Evolutionary conservation across 2,329 filamentous ascomycete species (phyloP).

Genomic region (Penicillium polonicum): DNA sequence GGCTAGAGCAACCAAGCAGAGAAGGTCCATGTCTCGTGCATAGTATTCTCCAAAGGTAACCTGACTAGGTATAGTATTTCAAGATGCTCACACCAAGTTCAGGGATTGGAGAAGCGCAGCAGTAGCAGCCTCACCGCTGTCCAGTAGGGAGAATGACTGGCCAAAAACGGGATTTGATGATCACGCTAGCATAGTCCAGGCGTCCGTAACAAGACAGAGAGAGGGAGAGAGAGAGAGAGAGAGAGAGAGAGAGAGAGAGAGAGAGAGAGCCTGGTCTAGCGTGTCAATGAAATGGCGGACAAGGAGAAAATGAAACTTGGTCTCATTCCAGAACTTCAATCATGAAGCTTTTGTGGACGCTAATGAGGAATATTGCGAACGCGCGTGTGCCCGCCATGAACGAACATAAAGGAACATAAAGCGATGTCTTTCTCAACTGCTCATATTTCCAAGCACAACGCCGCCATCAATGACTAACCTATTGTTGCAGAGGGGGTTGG

Average conservation of each 20-base stretch:
- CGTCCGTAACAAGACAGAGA: not conserved
- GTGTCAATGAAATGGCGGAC: slow-evolving; percentile 9
- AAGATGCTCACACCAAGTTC: slow-evolving; percentile 25
- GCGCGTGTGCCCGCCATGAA: slow-evolving; percentile 19
- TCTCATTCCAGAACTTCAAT: slow-evolving; percentile 33
- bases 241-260: not conserved
- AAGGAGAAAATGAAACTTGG: slow-evolving; percentile 18
- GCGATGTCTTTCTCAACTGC: slow-evolving; percentile 6
- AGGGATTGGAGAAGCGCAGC: slow-evolving; percentile 70
- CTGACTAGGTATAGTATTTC: not conserved
- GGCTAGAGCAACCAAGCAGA: slow-evolving; percentile 62
- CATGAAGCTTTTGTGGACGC: slow-evolving; percentile 26
- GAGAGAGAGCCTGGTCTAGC: slow-evolving; percentile 8
- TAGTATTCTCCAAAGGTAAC: slow-evolving; percentile 70
- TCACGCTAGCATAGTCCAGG: not conserved
- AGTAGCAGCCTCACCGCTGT: slow-evolving; percentile 73
- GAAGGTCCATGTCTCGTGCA: slow-evolving; percentile 87
- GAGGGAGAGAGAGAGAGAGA: not conserved
- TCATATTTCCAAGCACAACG: slow-evolving; percentile 12
- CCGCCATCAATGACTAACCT: slow-evolving; percentile 17
- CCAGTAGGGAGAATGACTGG: slow-evolving; percentile 84
- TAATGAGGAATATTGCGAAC: slow-evolving; percentile 21
- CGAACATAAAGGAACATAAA: slow-evolving; percentile 4
- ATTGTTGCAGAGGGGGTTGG: slow-evolving; percentile 60
- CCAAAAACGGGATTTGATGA: slow-evolving; percentile 58